These are phyloP conservation scores for Aciculosporium take DNA, from an alignment of 2,329 filamentous ascomycete species.

Conservation along the genomic window DNA sequence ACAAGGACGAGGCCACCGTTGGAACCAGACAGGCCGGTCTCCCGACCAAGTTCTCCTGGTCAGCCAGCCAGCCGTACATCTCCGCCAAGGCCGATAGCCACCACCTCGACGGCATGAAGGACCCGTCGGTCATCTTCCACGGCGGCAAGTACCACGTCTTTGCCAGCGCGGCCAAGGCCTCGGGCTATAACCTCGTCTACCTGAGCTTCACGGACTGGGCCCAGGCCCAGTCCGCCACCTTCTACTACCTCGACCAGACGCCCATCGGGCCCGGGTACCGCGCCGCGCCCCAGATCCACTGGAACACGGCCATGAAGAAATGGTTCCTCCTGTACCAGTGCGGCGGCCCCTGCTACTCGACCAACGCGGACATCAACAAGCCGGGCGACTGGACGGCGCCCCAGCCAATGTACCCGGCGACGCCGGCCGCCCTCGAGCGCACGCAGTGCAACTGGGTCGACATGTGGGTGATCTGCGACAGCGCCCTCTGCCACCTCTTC, in stretches of 20 bases:
- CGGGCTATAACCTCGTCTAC: conserved; percentile 41
- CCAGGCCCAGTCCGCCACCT: not conserved
- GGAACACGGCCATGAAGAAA: not conserved
- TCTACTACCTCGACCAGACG: not conserved
- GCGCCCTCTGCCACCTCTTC: conserved; percentile 50
- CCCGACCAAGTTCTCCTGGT: conserved; percentile 1
- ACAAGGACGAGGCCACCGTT: too few relatives aligned
- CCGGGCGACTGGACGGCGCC: not conserved
- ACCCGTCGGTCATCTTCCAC: conserved; percentile 42
- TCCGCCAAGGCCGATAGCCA: not conserved
- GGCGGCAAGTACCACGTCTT: conserved; percentile 49
- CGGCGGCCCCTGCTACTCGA: not conserved
- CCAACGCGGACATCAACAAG: conserved; percentile 2
- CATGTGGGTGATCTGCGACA: conserved; percentile 49
- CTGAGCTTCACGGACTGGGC: conserved; percentile 42
- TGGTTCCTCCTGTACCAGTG: conserved; percentile 2
- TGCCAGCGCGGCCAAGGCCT: conserved; percentile 30
- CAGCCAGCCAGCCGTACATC: not conserved
- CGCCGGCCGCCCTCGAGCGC: conserved; percentile 21
- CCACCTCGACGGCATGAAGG: conserved; percentile 30
- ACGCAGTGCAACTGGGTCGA: conserved; percentile 41
- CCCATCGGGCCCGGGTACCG: not conserved
- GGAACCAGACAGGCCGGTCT: too few relatives aligned
- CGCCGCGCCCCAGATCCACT: not conserved
- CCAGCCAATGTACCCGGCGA: not conserved